Evolutionary conservation across 345 rosid species (phyloP).

Genomic region (Acer yangbiense): DNA sequence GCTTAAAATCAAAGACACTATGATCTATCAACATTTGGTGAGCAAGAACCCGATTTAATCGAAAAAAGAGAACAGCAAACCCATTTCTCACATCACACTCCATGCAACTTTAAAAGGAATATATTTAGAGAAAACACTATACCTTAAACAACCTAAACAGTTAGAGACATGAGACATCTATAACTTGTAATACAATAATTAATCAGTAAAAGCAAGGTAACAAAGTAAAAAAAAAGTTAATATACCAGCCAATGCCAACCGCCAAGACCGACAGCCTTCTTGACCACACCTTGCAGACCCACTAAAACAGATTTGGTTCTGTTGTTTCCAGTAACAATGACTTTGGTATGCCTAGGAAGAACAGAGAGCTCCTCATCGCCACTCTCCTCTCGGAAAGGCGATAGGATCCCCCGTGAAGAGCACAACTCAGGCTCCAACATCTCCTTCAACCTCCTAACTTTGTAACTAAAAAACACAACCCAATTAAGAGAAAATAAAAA

Average conservation of each 20-base stretch:
- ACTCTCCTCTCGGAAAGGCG: conserved; percentile 57
- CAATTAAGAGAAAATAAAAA: background rate
- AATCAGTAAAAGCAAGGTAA: background rate
- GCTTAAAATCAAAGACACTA: background rate
- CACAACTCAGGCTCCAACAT: conserved; percentile 50
- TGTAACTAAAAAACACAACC: conserved; percentile 1
- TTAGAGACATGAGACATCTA: background rate
- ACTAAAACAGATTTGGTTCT: conserved; percentile 71
- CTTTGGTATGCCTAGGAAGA: conserved; percentile 73
- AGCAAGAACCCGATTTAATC: background rate
- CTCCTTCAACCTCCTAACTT: conserved; percentile 16
- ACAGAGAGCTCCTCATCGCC: conserved; percentile 75
- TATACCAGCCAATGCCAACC: conserved; percentile 89
- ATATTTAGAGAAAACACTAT: background rate
- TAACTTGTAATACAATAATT: no score
- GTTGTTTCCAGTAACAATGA: conserved; percentile 69
- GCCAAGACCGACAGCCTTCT: conserved; percentile 79
- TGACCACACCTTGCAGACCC: conserved; percentile 73
- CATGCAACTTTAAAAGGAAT: background rate
- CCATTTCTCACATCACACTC: background rate
- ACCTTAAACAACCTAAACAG: background rate
- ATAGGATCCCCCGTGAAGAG: conserved; percentile 48
- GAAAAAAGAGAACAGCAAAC: background rate
- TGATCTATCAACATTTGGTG: background rate
- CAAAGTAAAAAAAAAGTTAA: background rate